Evolutionary conservation across 306 rosid genomes (phyloP), one percentile per base, ranked within the genome.

Genomic region (Arachis stenosperma): DNA sequence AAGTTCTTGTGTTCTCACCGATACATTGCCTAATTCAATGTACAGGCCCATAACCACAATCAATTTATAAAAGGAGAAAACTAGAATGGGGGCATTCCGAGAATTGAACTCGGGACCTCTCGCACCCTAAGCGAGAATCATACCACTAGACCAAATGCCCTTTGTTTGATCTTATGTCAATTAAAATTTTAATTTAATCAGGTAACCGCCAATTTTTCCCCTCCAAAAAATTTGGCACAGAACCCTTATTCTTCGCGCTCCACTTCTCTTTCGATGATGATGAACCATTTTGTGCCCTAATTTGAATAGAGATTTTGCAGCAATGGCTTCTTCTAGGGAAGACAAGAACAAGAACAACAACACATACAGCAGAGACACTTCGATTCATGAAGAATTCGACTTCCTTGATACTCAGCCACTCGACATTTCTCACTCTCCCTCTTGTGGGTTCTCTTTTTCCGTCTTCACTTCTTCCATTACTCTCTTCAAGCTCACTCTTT

Each of bases 41-140:
- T 42, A 8, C 46, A 1, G 8, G 46, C 46, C 46, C 46, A 42
- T 42, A 42, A 42, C 8, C 9, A 42, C 8, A 5, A 4, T 2
- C 8, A 42, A 22, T 22, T 22, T 5, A 0, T 42, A 42, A 42
- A 42, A 42, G 5, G 7, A 22, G 27, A 22, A 22, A 5, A 42
- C 4, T 33, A 42, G 9, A 6, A 42, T 4, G 0, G 79, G 79
- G 82, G 77, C 79, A 77, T 81, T 81, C 82, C 82, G 85, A 82
- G 85, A 82, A 82, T 82, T 78, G 82, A 82, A 82, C 85, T 77
- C 82, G 79, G 80, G 85, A 82, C 85, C 79, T 82, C 82, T 82
- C 77, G 85, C 85, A 78, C 82, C 85, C 82, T 82, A 82, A 78
- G 80, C 85, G 82, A 82, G 82, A 82, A 82, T 82, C 85, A 82